Percentiles rank a stretch among this genome's conserved stretches.
Evolutionary conservation across 176 grass and related monocot genomes (phyloP).

Genomic region (Rhipidocladum racemiflorum): DNA sequence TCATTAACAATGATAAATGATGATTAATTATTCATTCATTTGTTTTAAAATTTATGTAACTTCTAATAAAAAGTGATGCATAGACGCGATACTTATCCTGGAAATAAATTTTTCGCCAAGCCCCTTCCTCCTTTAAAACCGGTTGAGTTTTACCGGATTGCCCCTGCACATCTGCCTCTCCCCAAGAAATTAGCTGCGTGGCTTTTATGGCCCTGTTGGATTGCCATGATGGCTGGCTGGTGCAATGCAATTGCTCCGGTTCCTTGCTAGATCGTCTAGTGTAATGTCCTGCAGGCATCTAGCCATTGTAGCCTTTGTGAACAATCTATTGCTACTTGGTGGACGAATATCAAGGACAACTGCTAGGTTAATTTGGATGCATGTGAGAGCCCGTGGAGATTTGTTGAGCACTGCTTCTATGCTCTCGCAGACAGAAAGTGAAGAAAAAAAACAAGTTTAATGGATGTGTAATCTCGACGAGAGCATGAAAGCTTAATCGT

Average conservation of each 20-base stretch:
- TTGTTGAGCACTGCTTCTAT: background rate
- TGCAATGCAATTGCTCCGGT: conserved; percentile 25
- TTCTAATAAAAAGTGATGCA: no score
- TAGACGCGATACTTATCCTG: no score
- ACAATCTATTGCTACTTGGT: background rate
- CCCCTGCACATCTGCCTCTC: conserved; percentile 21
- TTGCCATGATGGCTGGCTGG: conserved; percentile 31
- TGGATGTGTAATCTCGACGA: no score
- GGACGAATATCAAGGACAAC: background rate
- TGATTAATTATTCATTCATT: no score
- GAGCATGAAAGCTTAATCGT: background rate
- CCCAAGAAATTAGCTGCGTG: conserved; percentile 45
- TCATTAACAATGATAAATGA: no score
- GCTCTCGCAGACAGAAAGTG: background rate
- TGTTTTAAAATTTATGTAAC: no score
- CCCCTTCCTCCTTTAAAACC: conserved; percentile 32
- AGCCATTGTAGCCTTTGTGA: background rate
- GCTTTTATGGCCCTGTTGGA: conserved; percentile 39
- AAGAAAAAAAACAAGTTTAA: no score
- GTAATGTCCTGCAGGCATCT: background rate
- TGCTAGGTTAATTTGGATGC: background rate
- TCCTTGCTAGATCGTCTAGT: background rate
- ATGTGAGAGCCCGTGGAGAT: background rate
- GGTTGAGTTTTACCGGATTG: conserved; percentile 1
- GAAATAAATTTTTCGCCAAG: conserved; percentile 63